These are phyloP conservation scores for Thermochaetoides dissita DNA, from an alignment of 2,329 filamentous ascomycete genomes.

Conservation along the genomic window DNA sequence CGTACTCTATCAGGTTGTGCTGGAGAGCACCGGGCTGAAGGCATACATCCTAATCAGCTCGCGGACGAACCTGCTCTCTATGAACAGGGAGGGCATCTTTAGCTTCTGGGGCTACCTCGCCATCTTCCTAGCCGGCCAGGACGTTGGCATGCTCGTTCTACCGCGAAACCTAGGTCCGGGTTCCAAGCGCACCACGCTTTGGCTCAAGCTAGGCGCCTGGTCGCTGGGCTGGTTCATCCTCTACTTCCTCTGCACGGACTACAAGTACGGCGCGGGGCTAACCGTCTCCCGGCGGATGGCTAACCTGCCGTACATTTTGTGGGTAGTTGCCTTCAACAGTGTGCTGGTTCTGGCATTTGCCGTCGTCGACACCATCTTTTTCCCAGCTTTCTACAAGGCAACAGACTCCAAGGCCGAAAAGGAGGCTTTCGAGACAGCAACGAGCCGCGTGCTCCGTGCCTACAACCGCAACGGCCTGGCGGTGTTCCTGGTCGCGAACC, in stretches of 20 bases:
- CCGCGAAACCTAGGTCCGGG: slow-evolving; percentile 34
- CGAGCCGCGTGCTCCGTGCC: slow-evolving; percentile 65
- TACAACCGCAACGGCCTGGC: slow-evolving; percentile 82
- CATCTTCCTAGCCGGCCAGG: slow-evolving; percentile 84
- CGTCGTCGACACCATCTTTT: slow-evolving; percentile 62
- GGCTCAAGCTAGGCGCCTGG: slow-evolving; percentile 52
- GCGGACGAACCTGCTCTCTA: slow-evolving; percentile 63
- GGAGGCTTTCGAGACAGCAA: slow-evolving; percentile 53
- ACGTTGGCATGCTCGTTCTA: slow-evolving; percentile 66
- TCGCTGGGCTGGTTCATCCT: slow-evolving; percentile 54
- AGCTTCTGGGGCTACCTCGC: slow-evolving; percentile 88
- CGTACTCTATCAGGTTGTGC: slow-evolving; percentile 56
- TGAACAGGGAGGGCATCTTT: slow-evolving; percentile 91
- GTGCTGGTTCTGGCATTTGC: slow-evolving; percentile 70
- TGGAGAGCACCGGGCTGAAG: slow-evolving; percentile 68
- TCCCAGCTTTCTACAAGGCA: slow-evolving; percentile 55
- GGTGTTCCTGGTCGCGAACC: slow-evolving; percentile 75
- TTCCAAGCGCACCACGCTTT: slow-evolving; percentile 37
- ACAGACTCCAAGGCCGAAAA: slow-evolving; percentile 41
- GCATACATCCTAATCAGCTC: slow-evolving; percentile 72
- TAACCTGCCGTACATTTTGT: slow-evolving; percentile 85
- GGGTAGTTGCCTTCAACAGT: slow-evolving; percentile 84
- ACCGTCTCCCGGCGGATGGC: slow-evolving; percentile 77
- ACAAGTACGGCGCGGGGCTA: slow-evolving; percentile 56
- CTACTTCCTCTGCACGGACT: slow-evolving; percentile 56